Base-by-base conservation (phyloP, 305 asterid species). In the Petunia hybrid region DNA sequence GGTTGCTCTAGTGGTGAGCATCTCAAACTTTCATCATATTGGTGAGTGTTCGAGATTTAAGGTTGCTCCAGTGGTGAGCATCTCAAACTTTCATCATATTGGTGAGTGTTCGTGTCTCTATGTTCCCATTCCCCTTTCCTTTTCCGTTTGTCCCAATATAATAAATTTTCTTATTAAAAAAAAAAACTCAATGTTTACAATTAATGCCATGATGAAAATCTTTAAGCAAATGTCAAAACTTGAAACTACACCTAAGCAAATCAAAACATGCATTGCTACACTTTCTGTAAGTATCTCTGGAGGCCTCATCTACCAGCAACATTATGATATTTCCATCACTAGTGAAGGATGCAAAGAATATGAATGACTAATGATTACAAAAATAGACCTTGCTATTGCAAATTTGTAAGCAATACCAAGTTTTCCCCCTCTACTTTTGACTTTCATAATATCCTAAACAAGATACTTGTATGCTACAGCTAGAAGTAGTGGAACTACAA, bases 301-400 rank as follows among this genome's bases (percentile, higher is more conserved):
- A 83, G 31, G 77, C 82, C 80, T 71, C 59, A 74, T 81, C 89
- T 78, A 83, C 84, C 79, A 88, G 57, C 84, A 81, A 79, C 74
- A 36, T 82, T 80, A 78, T 76, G 75, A 81, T 85, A 80, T 81
- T 39, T 84, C 81, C 85, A 86, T 82, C 80, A 84, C 39, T 36
- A 42, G 22, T 48, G 56, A 53, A 83, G 82, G 81, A 76, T 77
- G 85, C 80, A 65, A 60, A 83, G 51, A n/a, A 65, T 78, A 87
- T 22, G 61, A 51, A 70, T 10, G 77, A 81, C 31, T 75, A 65
- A 62, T 13, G 70, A 73, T 82, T 68, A 85, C 86, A 80, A 75
- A 46, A 36, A 73, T 65, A 66, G 57, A 75, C 42, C 48, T 73
- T 36, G 64, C 5, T 51, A 73, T 12, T 51, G 35, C 78, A 73